Conservation (phyloP, 2,329 filamentous ascomycete species). For the Pestalotiopsis sp. region DNA sequence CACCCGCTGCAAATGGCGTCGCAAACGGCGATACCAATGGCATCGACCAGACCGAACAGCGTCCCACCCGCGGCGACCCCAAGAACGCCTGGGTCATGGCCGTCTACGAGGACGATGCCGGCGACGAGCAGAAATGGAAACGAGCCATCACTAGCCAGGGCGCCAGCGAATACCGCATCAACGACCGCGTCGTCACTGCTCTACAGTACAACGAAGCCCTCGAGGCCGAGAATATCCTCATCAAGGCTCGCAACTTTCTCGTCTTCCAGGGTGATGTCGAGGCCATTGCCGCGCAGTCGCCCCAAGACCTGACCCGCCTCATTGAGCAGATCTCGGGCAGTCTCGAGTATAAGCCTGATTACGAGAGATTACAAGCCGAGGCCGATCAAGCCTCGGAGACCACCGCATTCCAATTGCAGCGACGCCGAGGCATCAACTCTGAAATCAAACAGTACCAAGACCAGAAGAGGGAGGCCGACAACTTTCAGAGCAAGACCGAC, state of each 20-base stretch:
- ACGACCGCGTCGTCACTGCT: constrained; percentile 84
- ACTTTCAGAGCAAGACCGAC: constrained; percentile 86
- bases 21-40: constrained; percentile 63
- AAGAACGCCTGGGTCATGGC: constrained; percentile 99
- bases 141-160: constrained; percentile 88
- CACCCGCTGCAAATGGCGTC: constrained; percentile 59
- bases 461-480: constrained; percentile 94
- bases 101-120: constrained; percentile 96
- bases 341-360: constrained; percentile 90
- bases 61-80: constrained; percentile 75
- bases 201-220: constrained; percentile 92
- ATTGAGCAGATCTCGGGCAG: constrained; percentile 98
- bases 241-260: constrained; percentile 96
- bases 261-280: constrained; percentile 99
- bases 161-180: constrained; percentile 94
- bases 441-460: constrained; percentile 98
- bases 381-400: constrained; percentile 87
- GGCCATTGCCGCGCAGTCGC: constrained; percentile 92
- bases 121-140: constrained; percentile 95
- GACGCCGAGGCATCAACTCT: constrained; percentile 91
- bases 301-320: constrained; percentile 87
- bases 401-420: constrained; percentile 83
- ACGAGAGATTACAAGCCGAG: constrained; percentile 86
- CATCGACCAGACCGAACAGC: constrained; percentile 59
- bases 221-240: constrained; percentile 93